Base-by-base conservation (phyloP, 202 grass and related monocot genomes). In the Schoenoplectus triqueter region DNA sequence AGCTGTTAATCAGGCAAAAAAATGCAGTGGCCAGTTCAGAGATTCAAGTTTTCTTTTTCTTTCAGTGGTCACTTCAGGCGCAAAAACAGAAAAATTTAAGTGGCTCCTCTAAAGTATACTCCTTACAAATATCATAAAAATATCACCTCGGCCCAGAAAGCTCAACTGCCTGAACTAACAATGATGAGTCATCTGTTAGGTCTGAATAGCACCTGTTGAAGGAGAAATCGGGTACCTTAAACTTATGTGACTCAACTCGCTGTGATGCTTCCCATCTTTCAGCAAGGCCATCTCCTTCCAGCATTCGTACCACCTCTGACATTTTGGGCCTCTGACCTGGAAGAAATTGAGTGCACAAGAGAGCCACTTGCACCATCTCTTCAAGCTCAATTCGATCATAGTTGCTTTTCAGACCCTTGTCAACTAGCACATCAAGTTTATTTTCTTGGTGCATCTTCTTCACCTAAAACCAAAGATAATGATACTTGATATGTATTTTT, bases 401-500 rank as follows among this genome's bases (percentile, higher is more conserved):
- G 49, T 83, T 82, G 62, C 82, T 76, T 42, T 57, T 88, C 10
- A 94, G 76, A 10, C 83, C 90, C 82, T 92, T 94, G 86, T 99
- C 93, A 3, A 96, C 92, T 48, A 99, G 82, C 82, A 92, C 86
- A 42, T 94, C 93, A 0, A 99, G 84, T 85, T 92, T 96, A 87
- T 99, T 95, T 83, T 99, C 96, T 83, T 95, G 90, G 55, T 99
- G 96, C 86, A 96, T 99, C 82, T 94, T 99, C 86, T 99, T 96
- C 87, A 99, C 96, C 96, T 99, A 88, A 85, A 69, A 75, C 60
- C 22, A 76, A 49, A 21, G 8, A 15, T 60, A 66, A 6, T n/a
- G 11, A 77, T 62, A 73, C 10, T 73, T 50, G 3, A 69, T 15
- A 72, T 48, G 21, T 31, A 75, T 75, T 31, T 3, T 39, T 40